Conservation (phyloP, 1,284 basidiomycete species). For the Sporisorium scitamineum region DNA sequence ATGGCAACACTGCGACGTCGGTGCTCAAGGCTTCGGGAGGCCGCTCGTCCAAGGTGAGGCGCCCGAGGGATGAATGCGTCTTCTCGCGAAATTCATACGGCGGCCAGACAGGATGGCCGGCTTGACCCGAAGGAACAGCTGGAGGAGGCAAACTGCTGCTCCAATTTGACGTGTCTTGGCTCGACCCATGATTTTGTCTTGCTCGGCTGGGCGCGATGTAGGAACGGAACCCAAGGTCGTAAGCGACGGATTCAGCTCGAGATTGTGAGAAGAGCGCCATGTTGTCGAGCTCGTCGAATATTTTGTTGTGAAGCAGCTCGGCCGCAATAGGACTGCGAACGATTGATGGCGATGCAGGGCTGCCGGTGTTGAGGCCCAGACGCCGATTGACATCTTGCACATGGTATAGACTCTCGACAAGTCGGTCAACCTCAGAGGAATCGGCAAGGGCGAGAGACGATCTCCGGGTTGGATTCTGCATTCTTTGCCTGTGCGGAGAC, state of each 20-base stretch:
- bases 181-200: neutral
- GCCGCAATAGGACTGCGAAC: constrained; percentile 22
- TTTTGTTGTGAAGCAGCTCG: constrained; percentile 17
- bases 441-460: constrained; percentile 31
- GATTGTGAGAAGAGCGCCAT: constrained; percentile 33
- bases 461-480: constrained; percentile 13
- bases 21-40: neutral
- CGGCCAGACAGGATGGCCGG: constrained; percentile 13
- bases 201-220: neutral
- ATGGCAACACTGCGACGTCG: neutral
- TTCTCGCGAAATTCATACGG: constrained; percentile 6
- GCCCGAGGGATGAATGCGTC: constrained; percentile 14
- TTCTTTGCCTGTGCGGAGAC: constrained; percentile 24
- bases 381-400: constrained; percentile 47
- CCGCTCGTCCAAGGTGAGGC: constrained; percentile 23
- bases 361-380: constrained; percentile 20
- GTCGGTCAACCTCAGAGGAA: constrained; percentile 26
- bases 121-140: constrained; percentile 16
- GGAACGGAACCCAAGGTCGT: constrained; percentile 21
- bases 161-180: neutral
- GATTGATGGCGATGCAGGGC: constrained; percentile 28
- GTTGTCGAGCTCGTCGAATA: constrained; percentile 35
- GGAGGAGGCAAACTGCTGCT: neutral
- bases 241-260: constrained; percentile 33
- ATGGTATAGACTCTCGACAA: constrained; percentile 36